Percentiles rank a stretch among this genome's conserved stretches.
Conservation (phyloP, 2,329 filamentous ascomycete genomes). For the Thelonectria olida region DNA sequence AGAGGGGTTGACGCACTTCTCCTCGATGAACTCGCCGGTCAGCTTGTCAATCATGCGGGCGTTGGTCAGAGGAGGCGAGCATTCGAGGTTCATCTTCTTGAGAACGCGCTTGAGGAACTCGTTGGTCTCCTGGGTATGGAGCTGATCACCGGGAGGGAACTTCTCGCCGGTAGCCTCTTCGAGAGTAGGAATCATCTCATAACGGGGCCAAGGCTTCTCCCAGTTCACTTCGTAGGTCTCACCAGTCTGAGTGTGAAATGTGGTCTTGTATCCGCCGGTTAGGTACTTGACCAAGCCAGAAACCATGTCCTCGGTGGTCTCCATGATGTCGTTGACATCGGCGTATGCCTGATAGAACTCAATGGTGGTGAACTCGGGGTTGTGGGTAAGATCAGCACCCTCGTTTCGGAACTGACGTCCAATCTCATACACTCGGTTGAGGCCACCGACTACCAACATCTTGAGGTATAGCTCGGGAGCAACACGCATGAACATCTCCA, state of each 20-base stretch:
- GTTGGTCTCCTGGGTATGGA: constrained; percentile 90
- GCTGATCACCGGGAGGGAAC: constrained; percentile 88
- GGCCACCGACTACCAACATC: constrained; percentile 92
- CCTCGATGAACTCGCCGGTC: constrained; percentile 93
- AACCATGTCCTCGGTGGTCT: constrained; percentile 92
- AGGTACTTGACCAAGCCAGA: constrained; percentile 88
- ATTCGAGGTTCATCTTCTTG: constrained; percentile 91
- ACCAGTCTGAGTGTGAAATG: constrained; percentile 85
- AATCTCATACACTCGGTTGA: constrained; percentile 95
- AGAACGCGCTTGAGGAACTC: constrained; percentile 86
- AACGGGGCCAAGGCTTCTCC: constrained; percentile 90
- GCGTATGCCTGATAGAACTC: constrained; percentile 98
- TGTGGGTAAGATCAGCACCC: constrained; percentile 79
- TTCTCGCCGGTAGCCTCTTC: constrained; percentile 92
- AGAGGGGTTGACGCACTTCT: constrained; percentile 89
- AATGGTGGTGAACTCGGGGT: constrained; percentile 95
- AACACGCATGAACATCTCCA: constrained; percentile 94
- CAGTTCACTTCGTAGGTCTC: constrained; percentile 94
- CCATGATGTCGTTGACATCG: constrained; percentile 84
- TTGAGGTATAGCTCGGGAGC: constrained; percentile 97
- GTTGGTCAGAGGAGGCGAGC: constrained; percentile 89
- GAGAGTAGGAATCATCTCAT: constrained; percentile 89
- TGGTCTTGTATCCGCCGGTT: constrained; percentile 85
- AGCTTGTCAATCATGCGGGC: constrained; percentile 97
- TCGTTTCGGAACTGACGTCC: constrained; percentile 97